phyloP scores from a whole-genome alignment of 257 asterid species.

The Nicotiana attenuata region DNA sequence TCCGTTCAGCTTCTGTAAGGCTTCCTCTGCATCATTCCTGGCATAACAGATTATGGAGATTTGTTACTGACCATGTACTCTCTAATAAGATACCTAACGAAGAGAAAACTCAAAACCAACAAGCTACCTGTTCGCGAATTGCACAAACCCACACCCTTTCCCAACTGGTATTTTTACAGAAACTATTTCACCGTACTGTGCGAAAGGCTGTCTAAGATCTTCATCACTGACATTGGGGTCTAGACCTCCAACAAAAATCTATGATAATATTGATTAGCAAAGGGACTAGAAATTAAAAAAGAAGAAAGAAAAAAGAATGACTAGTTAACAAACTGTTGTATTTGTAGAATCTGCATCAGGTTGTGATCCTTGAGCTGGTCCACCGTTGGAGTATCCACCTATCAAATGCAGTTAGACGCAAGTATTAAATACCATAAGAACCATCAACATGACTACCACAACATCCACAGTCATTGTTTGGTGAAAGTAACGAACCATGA shows the following conservation, averaged over 20 bases:
- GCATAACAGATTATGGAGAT: neutral
- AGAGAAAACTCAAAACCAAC: neutral
- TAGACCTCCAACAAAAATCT: conserved; percentile 97
- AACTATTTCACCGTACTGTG: conserved; percentile 73
- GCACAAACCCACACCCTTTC: conserved; percentile 93
- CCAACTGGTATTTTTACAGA: conserved; percentile 87
- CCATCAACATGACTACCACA: neutral
- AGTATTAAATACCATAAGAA: neutral
- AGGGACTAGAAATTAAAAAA: conserved; percentile 4
- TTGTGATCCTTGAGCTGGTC: conserved; percentile 62
- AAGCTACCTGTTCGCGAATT: conserved; percentile 73
- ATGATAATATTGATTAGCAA: conserved; percentile 27
- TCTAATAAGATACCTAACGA: neutral
- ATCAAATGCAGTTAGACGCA: conserved; percentile 19
- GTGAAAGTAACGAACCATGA: neutral
- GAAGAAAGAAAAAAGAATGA: conserved; percentile 10
- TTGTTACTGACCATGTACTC: neutral
- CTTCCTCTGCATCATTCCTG: conserved; percentile 51
- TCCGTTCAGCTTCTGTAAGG: conserved; percentile 41
- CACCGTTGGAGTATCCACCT: conserved; percentile 82
- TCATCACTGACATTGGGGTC: conserved; percentile 78
- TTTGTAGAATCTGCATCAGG: conserved; percentile 75
- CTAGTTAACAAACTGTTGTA: conserved; percentile 68
- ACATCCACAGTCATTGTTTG: neutral
- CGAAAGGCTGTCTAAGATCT: conserved; percentile 80